These are phyloP conservation scores for Neopestalotiopsis sp. DNA, from an alignment of 2,329 filamentous ascomycete genomes.

Conservation along the genomic window DNA sequence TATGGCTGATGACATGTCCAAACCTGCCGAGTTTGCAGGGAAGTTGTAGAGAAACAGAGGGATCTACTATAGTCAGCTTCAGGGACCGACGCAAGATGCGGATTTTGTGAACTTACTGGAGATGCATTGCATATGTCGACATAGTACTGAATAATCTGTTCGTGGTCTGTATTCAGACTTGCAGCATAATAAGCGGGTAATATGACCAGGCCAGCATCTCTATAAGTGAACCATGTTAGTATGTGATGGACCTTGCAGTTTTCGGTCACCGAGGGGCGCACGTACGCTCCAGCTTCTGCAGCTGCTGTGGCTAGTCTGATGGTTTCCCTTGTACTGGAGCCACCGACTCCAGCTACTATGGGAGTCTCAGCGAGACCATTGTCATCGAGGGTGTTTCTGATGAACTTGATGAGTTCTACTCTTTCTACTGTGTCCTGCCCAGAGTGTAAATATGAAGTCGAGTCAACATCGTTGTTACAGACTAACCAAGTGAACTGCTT, in stretches of 20 bases:
- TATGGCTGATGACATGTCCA: slow-evolving; percentile 29
- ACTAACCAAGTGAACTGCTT: slow-evolving; percentile 29
- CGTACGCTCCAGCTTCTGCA: slow-evolving; percentile 28
- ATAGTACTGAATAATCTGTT: slow-evolving; percentile 30
- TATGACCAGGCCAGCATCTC: slow-evolving; percentile 31
- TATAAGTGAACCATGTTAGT: neutral
- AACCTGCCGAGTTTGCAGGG: slow-evolving; percentile 28
- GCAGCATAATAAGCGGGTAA: slow-evolving; percentile 31
- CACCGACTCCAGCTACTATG: slow-evolving; percentile 30
- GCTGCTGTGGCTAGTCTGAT: slow-evolving; percentile 26
- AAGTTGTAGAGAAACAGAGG: slow-evolving; percentile 30
- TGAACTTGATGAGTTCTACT: slow-evolving; percentile 26
- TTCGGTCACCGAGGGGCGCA: neutral
- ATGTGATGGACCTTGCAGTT: neutral
- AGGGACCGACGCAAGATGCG: neutral
- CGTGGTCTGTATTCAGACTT: slow-evolving; percentile 26
- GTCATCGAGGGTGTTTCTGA: slow-evolving; percentile 26
- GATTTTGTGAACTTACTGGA: slow-evolving; percentile 22
- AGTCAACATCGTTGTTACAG: too few relatives aligned
- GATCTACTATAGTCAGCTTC: slow-evolving; percentile 18
- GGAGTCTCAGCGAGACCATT: slow-evolving; percentile 25
- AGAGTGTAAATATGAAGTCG: neutral
- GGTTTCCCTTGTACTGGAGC: slow-evolving; percentile 29
- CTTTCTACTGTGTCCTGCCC: slow-evolving; percentile 26
- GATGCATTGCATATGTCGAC: slow-evolving; percentile 29